phyloP scores from a whole-genome alignment of 352 stramenopile species.

The Blastocystis sp. region DNA sequence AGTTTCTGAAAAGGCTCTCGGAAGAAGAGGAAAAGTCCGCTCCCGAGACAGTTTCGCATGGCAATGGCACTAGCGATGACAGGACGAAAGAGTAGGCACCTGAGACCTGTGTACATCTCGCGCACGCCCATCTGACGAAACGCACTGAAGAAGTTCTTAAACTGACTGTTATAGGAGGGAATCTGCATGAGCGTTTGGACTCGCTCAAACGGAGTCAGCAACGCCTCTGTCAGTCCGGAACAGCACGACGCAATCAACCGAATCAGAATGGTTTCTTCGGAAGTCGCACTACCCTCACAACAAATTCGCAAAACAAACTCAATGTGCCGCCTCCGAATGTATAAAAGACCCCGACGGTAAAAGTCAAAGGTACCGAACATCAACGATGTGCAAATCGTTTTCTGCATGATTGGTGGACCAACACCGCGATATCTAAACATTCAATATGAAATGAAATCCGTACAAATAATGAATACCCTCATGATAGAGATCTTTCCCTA shows the following conservation, averaged over 20 bases:
- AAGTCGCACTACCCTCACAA: not conserved
- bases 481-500: slow-evolving; percentile 3
- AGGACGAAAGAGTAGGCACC: slow-evolving; percentile 55
- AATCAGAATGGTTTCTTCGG: slow-evolving; percentile 35
- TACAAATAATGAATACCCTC: slow-evolving; percentile 58
- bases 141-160: slow-evolving; percentile 68
- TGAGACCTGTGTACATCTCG: slow-evolving; percentile 72
- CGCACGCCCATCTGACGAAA: slow-evolving; percentile 69
- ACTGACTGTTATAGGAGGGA: slow-evolving; percentile 72
- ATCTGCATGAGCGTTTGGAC: slow-evolving; percentile 74
- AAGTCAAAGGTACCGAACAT: slow-evolving; percentile 79
- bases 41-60: slow-evolving; percentile 71
- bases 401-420: slow-evolving; percentile 71
- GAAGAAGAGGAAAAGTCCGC: slow-evolving; percentile 74
- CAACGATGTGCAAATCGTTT: slow-evolving; percentile 73
- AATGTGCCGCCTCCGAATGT: not conserved
- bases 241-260: slow-evolving; percentile 22
- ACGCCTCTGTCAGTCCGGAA: slow-evolving; percentile 70
- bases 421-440: slow-evolving; percentile 68
- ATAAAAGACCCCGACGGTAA: slow-evolving; percentile 67
- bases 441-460: slow-evolving; percentile 66
- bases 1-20: slow-evolving; percentile 68
- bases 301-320: not conserved
- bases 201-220: slow-evolving; percentile 74
- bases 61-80: slow-evolving; percentile 63